Evolutionary conservation across 192 early-diverging fungal genomes (phyloP).

Genomic region (Backusella circina): DNA sequence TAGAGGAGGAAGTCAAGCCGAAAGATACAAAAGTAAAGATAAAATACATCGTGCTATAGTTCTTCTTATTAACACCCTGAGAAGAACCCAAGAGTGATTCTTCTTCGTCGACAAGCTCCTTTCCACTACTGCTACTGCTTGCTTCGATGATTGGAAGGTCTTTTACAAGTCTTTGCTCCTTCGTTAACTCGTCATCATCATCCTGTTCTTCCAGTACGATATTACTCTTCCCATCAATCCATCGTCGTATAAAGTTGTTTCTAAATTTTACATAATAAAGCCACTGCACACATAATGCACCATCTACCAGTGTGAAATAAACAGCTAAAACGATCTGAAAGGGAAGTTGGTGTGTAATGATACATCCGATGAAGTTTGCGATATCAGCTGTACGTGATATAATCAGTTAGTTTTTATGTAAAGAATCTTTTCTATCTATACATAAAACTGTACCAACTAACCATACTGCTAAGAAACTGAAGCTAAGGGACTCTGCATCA

Average conservation of each 20-base stretch:
- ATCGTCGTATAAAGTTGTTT: conserved; percentile 11
- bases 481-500: conserved; percentile 46
- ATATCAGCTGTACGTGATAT: conserved; percentile 52
- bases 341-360: conserved; percentile 61
- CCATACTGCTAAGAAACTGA: conserved; percentile 60
- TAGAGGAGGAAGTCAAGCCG: not conserved
- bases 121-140: not conserved
- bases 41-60: not conserved
- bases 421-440: not conserved
- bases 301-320: conserved; percentile 28
- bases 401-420: not conserved
- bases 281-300: conserved; percentile 22
- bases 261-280: conserved; percentile 25
- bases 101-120: not conserved
- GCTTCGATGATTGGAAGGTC: not conserved
- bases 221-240: conserved; percentile 5
- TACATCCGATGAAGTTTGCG: conserved; percentile 66
- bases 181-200: not conserved
- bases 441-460: conserved; percentile 37
- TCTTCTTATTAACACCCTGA: not conserved
- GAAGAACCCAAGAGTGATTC: not conserved
- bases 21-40: conserved; percentile 4
- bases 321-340: conserved; percentile 53
- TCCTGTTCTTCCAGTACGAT: not conserved
- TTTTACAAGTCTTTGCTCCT: not conserved